A percentile compares a stretch with the other conserved stretches of the same genome.
phyloP scores from a whole-genome alignment of 202 grass and related monocot genomes.

The Saccharum hybrid region DNA sequence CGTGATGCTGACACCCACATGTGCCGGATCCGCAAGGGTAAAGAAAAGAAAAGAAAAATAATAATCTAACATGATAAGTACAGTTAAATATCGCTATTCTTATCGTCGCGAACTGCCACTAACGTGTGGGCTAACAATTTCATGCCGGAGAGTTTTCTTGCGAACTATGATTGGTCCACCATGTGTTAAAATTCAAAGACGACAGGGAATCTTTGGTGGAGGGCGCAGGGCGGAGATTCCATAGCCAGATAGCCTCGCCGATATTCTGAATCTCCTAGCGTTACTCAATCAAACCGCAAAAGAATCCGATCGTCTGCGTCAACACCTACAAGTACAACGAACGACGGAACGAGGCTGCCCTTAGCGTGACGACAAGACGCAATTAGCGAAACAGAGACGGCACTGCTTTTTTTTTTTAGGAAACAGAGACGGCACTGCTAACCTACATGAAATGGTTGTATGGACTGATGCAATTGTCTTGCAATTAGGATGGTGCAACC shows the following conservation, averaged over 20 bases:
- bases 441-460: neutral
- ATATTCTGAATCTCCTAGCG: slow-evolving; percentile 10
- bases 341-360: neutral
- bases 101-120: neutral
- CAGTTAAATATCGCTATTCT: neutral
- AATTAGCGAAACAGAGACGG: slow-evolving; percentile 20
- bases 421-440: too few species aligned
- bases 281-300: neutral
- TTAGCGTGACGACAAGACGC: slow-evolving; percentile 11
- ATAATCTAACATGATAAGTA: neutral
- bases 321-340: neutral
- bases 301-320: neutral
- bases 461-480: neutral
- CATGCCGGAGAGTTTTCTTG: neutral
- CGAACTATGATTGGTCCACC: neutral
- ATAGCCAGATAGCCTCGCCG: neutral
- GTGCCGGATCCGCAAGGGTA: neutral
- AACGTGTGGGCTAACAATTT: neutral
- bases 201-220: slow-evolving; percentile 13
- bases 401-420: neutral
- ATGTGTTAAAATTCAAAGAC: neutral
- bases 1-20: slow-evolving; percentile 3
- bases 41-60: neutral
- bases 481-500: neutral
- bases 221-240: slow-evolving; percentile 25